Conservation (phyloP, 805 yeast species). For the Phaffomyces thermotolerans region DNA sequence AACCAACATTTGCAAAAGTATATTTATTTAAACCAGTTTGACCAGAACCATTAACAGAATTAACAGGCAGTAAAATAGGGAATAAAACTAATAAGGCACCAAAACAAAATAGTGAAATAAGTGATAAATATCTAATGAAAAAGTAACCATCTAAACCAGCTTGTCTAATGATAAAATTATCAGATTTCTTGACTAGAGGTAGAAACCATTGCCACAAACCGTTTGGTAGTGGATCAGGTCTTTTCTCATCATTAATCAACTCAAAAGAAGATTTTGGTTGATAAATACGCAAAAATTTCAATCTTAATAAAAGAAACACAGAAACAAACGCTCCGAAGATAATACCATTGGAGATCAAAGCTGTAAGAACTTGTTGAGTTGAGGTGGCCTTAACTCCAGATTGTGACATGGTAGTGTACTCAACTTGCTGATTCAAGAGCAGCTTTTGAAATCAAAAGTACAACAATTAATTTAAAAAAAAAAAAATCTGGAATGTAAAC, state of each 20-base stretch:
- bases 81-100: constrained; percentile 48
- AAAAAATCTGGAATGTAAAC: too few species aligned
- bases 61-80: constrained; percentile 76
- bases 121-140: constrained; percentile 68
- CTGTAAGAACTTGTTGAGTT: constrained; percentile 65
- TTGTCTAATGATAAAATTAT: constrained; percentile 70
- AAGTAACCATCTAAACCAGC: constrained; percentile 94
- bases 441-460: too few species aligned
- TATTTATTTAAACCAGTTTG: constrained; percentile 66
- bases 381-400: constrained; percentile 35
- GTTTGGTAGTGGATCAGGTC: constrained; percentile 66
- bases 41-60: constrained; percentile 60
- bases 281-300: constrained; percentile 64
- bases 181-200: constrained; percentile 58
- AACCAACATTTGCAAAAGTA: constrained; percentile 67
- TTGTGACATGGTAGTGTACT: too few species aligned
- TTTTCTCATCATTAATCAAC: constrained; percentile 49
- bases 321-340: constrained; percentile 55
- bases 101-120: constrained; percentile 46
- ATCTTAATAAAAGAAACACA: constrained; percentile 58
- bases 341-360: constrained; percentile 61
- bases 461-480: too few species aligned
- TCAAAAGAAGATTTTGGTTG: constrained; percentile 71
- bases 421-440: too few species aligned
- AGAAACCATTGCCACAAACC: constrained; percentile 68